Evolutionary conservation across 2,329 filamentous ascomycete species (phyloP), one percentile per base, ranked within the genome.

Genomic region (Alternaria brassicicola): DNA sequence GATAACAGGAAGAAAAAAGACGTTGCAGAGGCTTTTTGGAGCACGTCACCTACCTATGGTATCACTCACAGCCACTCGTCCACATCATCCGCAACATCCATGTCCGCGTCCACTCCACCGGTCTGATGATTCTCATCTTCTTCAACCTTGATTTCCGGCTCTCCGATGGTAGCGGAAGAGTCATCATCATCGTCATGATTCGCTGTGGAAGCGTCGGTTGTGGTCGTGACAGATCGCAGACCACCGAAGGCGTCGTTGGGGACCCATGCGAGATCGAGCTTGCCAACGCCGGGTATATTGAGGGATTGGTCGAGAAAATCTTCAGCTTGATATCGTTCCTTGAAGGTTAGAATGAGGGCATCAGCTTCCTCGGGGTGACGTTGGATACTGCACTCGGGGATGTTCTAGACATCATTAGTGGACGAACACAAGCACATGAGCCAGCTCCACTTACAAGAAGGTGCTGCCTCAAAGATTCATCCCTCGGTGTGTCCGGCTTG

Each of bases 391-490:
- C 74, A 73, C 19, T 80, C 80, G 28, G 76, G 73, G 33, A 68
- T 52, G 52, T 72, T 74, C 75, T 76, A 50, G 21, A 31, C 15
- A 10, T 21, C 21, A 23, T 66, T 43, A 66, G 64, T 28, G 33
- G 9, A 21, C 17, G 13, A 8, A 10, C 15, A 10, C 1, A 23
- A 19, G 19, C 21, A 1, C 6, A 6, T 5, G n/a, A 6, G 12
- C 10, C n/a, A 10, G 7, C 6, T 33, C 4, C 7, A 56, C 71
- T 61, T 63, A 76, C 75, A 35, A 92, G 81, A 21, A 94, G 83
- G 75, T 89, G 89, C 68, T 91, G 88, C 61, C 89, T 83, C 41
- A 94, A 79, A 26, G 83, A 82, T 76, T 93, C 90, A 63, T 93
- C 88, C 68, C 86, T 86, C 13, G 52, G 43, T 13, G 81, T 81